Evolutionary conservation across 768 basidiomycete species (phyloP).

Genomic region (Rhizopogon sp.): DNA sequence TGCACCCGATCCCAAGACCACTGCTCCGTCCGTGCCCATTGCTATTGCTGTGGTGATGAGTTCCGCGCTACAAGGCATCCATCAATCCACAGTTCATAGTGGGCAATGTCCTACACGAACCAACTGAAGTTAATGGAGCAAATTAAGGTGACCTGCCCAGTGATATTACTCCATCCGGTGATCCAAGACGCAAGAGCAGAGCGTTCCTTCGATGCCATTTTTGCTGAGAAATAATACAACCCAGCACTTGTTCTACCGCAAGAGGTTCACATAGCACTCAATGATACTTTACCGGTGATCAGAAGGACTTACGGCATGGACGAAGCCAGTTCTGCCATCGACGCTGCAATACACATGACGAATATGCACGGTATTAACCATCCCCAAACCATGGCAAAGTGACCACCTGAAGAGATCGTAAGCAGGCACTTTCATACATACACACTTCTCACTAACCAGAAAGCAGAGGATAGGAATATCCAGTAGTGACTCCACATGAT

Average conservation of each 20-base stretch:
- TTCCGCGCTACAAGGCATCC: slow-evolving; percentile 10
- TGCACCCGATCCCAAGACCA: slow-evolving; percentile 14
- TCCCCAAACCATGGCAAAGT: slow-evolving; percentile 20
- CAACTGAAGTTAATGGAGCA: slow-evolving; percentile 19
- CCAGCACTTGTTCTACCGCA: slow-evolving; percentile 17
- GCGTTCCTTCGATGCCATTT: slow-evolving; percentile 18
- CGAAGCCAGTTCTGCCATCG: slow-evolving; percentile 16
- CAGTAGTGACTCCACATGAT: slow-evolving; percentile 16
- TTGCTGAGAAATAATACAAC: slow-evolving; percentile 23
- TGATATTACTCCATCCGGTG: slow-evolving; percentile 25
- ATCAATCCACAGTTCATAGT: background rate
- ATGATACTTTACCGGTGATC: background rate
- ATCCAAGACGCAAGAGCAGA: slow-evolving; percentile 24
- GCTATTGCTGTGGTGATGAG: slow-evolving; percentile 15
- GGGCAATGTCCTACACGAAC: slow-evolving; percentile 1
- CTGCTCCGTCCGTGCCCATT: slow-evolving; percentile 17
- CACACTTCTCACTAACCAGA: slow-evolving; percentile 8
- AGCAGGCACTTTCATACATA: background rate
- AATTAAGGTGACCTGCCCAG: slow-evolving; percentile 20
- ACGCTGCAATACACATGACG: slow-evolving; percentile 12
- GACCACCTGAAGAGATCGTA: slow-evolving; percentile 9
- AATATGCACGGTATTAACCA: slow-evolving; percentile 19
- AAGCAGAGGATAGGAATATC: slow-evolving; percentile 13
- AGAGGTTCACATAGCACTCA: background rate
- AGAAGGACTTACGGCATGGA: slow-evolving; percentile 15